phyloP scores from a whole-genome alignment of 257 asterid genomes.

The Salvia miltiorrhiza region DNA sequence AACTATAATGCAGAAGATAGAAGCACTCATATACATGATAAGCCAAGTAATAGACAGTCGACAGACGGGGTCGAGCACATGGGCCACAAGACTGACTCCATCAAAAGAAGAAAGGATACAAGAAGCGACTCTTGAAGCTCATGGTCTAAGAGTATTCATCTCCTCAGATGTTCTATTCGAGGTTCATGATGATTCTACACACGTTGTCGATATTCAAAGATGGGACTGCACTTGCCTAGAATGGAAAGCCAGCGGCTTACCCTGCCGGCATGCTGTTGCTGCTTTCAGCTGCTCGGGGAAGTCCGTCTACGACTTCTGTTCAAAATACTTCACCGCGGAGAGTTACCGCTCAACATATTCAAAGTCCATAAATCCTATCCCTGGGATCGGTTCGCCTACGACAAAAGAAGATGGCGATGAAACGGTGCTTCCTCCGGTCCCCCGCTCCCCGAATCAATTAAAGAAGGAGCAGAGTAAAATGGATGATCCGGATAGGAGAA shows the following conservation, averaged over 20 bases:
- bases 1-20: conserved; percentile 77
- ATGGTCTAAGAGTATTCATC: conserved; percentile 56
- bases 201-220: conserved; percentile 67
- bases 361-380: conserved; percentile 45
- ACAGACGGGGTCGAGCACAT: conserved; percentile 40
- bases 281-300: conserved; percentile 49
- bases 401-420: conserved; percentile 27
- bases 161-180: conserved; percentile 73
- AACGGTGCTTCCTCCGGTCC: conserved; percentile 72
- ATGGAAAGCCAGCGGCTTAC: conserved; percentile 63
- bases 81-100: conserved; percentile 70
- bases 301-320: conserved; percentile 59
- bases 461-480: conserved; percentile 47
- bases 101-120: conserved; percentile 56
- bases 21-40: conserved; percentile 55
- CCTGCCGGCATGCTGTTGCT: conserved; percentile 82
- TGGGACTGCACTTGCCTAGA: conserved; percentile 79
- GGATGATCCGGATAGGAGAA: conserved; percentile 68
- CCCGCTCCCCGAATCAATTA: conserved; percentile 30
- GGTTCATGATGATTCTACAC: conserved; percentile 83
- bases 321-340: conserved; percentile 54
- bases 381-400: conserved; percentile 41
- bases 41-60: conserved; percentile 49
- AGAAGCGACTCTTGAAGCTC: conserved; percentile 52
- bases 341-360: conserved; percentile 52